Base-by-base conservation (phyloP, 129 eudicot species). In the Chrysanthemum makinoi region DNA sequence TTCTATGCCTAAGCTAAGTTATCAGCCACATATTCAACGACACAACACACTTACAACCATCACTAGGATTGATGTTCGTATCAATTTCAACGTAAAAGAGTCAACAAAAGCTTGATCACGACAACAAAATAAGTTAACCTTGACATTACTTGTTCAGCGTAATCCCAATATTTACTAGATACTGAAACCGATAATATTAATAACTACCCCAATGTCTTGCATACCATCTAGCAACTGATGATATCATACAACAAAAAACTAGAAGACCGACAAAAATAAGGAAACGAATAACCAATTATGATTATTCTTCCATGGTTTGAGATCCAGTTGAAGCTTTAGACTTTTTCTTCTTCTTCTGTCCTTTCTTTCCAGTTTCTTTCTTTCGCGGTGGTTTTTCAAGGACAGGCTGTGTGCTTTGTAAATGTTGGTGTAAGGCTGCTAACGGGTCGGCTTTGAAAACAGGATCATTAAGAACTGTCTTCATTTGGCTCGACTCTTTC, bases 341-440 rank as follows among this genome's bases (percentile, higher is more conserved):
- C 71, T 69, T 70, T 51, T 39, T 86, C 79, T 86, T 86, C 60
- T 84, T 84, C 71, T 72, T 62, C 80, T 61, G 72, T 56, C 77
- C 81, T 76, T 72, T 92, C 81, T 79, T 86, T 26, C 75, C 82
- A 16, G 17, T 77, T 77, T 74, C 84, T 1, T 15, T 73, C 76
- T 82, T 93, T 63, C 66, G 79, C 52, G 70, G 47, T 20, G 84
- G 87, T 81, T 87, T 87, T 77, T 80, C 82, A 5, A 39, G 22
- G 35, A 63, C 69, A 62, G 96, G 96, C 66, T 94, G 95, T 15
- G 96, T 94, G 79, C 77, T 85, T 78, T 82, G 96, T 75, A 94
- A 68, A 79, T 94, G 96, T 72, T 87, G 88, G 80, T 87, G 85
- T 33, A 94, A 85, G 57, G 96, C 95, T 69, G 82, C 95, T 70